These are phyloP conservation scores for Curvularia verruculosa DNA, from an alignment of 2,329 filamentous ascomycete species.

Conservation along the genomic window DNA sequence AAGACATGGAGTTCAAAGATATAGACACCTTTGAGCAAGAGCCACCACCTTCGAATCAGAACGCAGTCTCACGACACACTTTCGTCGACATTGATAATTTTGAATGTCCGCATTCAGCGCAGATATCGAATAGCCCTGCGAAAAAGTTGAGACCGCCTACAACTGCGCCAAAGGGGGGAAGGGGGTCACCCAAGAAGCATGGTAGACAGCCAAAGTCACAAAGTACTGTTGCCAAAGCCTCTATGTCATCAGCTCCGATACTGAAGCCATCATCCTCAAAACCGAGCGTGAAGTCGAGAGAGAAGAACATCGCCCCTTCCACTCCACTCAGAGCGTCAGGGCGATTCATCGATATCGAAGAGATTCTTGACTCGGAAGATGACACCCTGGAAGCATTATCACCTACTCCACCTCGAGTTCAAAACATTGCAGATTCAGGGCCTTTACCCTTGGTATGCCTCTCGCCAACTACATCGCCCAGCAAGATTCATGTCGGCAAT, in stretches of 20 bases:
- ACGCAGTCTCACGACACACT: conserved; percentile 25
- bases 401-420: conserved; percentile 43
- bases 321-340: conserved; percentile 27
- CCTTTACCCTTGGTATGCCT: conserved; percentile 24
- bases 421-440: conserved; percentile 21
- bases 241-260: conserved; percentile 8
- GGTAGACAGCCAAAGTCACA: conserved; percentile 30
- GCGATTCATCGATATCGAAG: conserved; percentile 46
- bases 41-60: conserved; percentile 38
- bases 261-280: conserved; percentile 8
- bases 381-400: conserved; percentile 37
- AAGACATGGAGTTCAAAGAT: conserved; percentile 25
- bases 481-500: background rate
- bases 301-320: background rate
- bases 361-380: conserved; percentile 50
- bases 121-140: conserved; percentile 6
- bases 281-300: conserved; percentile 4
- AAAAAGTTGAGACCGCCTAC: conserved; percentile 1
- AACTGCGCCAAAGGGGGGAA: conserved; percentile 3
- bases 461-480: conserved; percentile 5
- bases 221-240: conserved; percentile 10
- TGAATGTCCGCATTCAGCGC: conserved; percentile 21
- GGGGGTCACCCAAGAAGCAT: conserved; percentile 27
- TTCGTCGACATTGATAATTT: conserved; percentile 40
- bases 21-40: conserved; percentile 33